A percentile compares a stretch with the other conserved stretches of the same genome.
These are phyloP conservation scores for Acacia acuminata DNA, from an alignment of 306 rosid genomes.

Conservation along the genomic window DNA sequence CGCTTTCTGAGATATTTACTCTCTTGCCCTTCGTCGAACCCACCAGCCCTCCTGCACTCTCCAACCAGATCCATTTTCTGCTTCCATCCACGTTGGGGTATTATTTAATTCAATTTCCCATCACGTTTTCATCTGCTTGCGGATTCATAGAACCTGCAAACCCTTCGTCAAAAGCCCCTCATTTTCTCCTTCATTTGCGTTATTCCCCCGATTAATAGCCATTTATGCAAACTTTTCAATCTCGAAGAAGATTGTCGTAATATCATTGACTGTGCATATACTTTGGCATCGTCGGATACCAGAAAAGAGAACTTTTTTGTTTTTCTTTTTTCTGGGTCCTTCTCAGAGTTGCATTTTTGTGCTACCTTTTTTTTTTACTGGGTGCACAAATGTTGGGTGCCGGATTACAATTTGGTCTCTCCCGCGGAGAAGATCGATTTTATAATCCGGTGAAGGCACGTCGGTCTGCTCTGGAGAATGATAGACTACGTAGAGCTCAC, in stretches of 20 bases:
- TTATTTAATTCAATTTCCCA: neutral
- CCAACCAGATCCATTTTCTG: constrained; percentile 37
- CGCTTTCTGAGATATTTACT: constrained; percentile 27
- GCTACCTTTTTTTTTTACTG: neutral
- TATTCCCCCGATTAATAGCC: neutral
- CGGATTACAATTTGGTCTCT: constrained; percentile 48
- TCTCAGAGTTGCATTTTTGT: neutral
- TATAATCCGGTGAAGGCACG: constrained; percentile 47
- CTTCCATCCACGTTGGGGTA: constrained; percentile 13
- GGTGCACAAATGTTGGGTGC: constrained; percentile 49
- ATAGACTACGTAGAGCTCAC: constrained; percentile 44
- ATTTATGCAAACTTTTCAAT: neutral
- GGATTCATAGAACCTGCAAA: constrained; percentile 6
- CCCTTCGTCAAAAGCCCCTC: neutral
- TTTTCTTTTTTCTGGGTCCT: neutral
- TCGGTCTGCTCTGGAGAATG: constrained; percentile 37
- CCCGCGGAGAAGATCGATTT: constrained; percentile 62
- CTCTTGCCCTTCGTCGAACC: constrained; percentile 6
- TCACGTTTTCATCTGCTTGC: constrained; percentile 22
- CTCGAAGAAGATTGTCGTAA: neutral
- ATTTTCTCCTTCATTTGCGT: neutral
- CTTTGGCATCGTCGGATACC: constrained; percentile 21
- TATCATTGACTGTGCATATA: constrained; percentile 39
- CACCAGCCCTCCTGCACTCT: constrained; percentile 21
- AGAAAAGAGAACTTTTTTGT: neutral